These are phyloP conservation scores for Acer campestre DNA, from an alignment of 345 rosid species.

Conservation along the genomic window DNA sequence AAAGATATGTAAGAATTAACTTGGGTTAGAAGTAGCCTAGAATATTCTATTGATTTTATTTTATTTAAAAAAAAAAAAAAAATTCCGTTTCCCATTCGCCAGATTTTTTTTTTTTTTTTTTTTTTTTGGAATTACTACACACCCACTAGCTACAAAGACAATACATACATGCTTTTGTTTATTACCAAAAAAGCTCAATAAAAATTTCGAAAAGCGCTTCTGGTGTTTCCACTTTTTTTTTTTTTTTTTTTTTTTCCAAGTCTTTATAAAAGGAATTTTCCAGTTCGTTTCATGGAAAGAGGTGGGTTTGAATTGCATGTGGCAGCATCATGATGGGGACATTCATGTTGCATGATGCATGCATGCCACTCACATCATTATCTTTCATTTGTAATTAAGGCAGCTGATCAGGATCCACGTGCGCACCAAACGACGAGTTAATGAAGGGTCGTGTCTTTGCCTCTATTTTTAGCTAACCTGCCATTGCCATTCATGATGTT, in stretches of 20 bases:
- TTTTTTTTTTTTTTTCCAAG: not conserved
- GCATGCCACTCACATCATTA: slow-evolving; percentile 13
- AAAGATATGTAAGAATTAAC: too few species aligned
- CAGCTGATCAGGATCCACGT: slow-evolving; percentile 2
- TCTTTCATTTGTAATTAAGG: not conserved
- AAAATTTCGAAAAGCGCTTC: not conserved
- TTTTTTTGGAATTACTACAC: slow-evolving; percentile 6
- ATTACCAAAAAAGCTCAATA: not conserved
- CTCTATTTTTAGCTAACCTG: not conserved
- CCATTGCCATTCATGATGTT: not conserved
- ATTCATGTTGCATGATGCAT: not conserved
- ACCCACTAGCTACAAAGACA: not conserved
- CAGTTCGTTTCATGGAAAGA: slow-evolving; percentile 7
- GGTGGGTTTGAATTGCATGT: not conserved
- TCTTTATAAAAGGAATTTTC: slow-evolving; percentile 16
- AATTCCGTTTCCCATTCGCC: too few species aligned
- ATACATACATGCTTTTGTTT: not conserved
- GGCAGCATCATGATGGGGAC: not conserved
- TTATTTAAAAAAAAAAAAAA: not conserved
- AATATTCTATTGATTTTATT: slow-evolving; percentile 11
- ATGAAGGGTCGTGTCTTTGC: not conserved
- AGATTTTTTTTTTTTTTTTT: too few species aligned
- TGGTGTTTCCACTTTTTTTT: not conserved
- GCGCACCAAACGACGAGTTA: not conserved
- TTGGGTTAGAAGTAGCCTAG: not conserved